Evolutionary conservation across 768 basidiomycete species (phyloP).

Genomic region (Gloeopeniophorella convolvens): DNA sequence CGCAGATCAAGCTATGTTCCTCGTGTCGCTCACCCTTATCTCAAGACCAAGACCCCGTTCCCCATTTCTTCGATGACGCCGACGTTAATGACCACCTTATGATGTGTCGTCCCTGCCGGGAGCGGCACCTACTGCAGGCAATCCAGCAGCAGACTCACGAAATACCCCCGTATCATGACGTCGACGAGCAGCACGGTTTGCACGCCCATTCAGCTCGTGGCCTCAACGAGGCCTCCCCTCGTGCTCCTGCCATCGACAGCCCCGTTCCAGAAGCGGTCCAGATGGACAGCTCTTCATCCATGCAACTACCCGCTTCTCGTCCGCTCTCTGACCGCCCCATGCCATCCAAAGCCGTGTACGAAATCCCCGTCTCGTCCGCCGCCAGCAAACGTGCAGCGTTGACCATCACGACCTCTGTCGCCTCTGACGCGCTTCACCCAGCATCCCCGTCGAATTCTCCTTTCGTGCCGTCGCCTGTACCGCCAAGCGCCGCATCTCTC

Average conservation of each 20-base stretch:
- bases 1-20: slow-evolving; percentile 19
- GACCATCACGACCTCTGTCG: slow-evolving; percentile 35
- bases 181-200: background rate
- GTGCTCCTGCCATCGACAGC: background rate
- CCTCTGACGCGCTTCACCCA: slow-evolving; percentile 25
- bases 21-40: slow-evolving; percentile 18
- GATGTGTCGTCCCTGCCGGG: slow-evolving; percentile 17
- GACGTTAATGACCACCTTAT: slow-evolving; percentile 15
- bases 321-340: slow-evolving; percentile 4
- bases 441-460: slow-evolving; percentile 17
- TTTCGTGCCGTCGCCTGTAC: slow-evolving; percentile 21
- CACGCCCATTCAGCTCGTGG: slow-evolving; percentile 4
- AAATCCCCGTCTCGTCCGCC: slow-evolving; percentile 29
- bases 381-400: slow-evolving; percentile 31
- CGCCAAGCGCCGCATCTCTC: slow-evolving; percentile 22
- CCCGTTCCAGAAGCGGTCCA: background rate
- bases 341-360: background rate
- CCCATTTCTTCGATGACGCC: slow-evolving; percentile 12
- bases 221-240: slow-evolving; percentile 8
- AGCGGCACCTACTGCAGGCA: slow-evolving; percentile 6
- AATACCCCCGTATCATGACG: background rate
- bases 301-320: background rate
- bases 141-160: slow-evolving; percentile 12
- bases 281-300: slow-evolving; percentile 3
- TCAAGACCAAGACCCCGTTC: slow-evolving; percentile 13